Evolutionary conservation across 169 alveolate genomes (phyloP).

Genomic region (Babesia bigemina): DNA sequence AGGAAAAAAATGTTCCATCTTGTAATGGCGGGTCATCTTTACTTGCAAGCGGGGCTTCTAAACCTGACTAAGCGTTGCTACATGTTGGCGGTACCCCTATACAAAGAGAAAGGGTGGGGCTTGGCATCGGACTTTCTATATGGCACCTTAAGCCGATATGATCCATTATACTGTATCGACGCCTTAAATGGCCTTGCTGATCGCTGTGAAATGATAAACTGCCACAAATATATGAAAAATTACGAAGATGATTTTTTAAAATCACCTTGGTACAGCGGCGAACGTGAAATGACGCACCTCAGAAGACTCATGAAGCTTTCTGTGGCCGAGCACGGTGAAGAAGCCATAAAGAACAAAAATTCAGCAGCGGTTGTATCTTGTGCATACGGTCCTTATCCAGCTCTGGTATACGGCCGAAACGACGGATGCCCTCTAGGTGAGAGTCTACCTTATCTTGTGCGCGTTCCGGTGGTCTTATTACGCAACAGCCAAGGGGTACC

Average conservation of each 20-base stretch:
- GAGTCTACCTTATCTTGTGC: constrained; percentile 46
- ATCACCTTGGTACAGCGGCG: constrained; percentile 29
- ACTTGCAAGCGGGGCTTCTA: constrained; percentile 42
- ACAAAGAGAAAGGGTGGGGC: constrained; percentile 49
- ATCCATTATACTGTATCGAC: constrained; percentile 42
- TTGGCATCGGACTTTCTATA: constrained; percentile 49
- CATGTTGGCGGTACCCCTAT: constrained; percentile 35
- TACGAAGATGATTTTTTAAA: constrained; percentile 1
- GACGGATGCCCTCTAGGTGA: constrained; percentile 16
- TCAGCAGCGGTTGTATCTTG: not conserved
- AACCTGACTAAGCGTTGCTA: constrained; percentile 60
- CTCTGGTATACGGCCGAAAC: not conserved
- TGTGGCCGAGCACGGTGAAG: not conserved
- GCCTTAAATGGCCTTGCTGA: constrained; percentile 45
- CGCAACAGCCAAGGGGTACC: constrained; percentile 53
- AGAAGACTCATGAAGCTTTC: constrained; percentile 59
- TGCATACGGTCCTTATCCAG: constrained; percentile 18
- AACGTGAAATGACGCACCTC: constrained; percentile 56
- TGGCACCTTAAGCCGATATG: constrained; percentile 47
- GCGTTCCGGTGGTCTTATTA: constrained; percentile 51
- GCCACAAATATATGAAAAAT: constrained; percentile 12
- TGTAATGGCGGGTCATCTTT: constrained; percentile 67
- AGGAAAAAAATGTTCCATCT: constrained; percentile 43
- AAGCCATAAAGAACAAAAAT: constrained; percentile 1
- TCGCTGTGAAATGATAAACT: constrained; percentile 17